phyloP scores from a whole-genome alignment of 768 basidiomycete genomes.

The Trametes meyenii region DNA sequence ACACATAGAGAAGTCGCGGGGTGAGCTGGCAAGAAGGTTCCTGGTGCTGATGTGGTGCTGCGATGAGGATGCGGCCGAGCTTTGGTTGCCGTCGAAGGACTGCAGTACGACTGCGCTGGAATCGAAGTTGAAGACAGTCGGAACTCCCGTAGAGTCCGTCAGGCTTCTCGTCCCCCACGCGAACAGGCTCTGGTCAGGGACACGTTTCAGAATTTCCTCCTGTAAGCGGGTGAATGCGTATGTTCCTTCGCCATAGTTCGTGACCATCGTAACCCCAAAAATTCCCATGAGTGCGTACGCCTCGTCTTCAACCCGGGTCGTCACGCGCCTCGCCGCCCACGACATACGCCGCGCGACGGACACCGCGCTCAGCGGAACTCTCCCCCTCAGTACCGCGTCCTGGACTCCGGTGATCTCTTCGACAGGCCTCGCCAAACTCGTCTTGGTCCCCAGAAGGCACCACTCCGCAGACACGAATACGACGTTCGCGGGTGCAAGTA shows the following conservation, averaged over 20 bases:
- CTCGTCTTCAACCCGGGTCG: slow-evolving; percentile 16
- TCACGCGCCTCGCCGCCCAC: slow-evolving; percentile 5
- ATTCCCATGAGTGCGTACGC: slow-evolving; percentile 22
- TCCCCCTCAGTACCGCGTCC: not conserved
- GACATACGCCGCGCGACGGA: not conserved
- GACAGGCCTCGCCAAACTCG: not conserved
- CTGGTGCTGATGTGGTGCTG: too few relatives aligned
- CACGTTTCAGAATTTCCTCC: slow-evolving; percentile 16
- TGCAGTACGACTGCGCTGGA: too few relatives aligned
- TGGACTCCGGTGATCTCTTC: not conserved
- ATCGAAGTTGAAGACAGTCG: too few relatives aligned
- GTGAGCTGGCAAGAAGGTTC: too few relatives aligned
- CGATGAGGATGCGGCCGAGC: too few relatives aligned
- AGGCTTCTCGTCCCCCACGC: slow-evolving; percentile 15
- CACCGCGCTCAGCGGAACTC: not conserved
- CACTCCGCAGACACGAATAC: not conserved
- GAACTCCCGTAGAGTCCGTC: too few relatives aligned
- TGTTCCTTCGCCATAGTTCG: slow-evolving; percentile 15
- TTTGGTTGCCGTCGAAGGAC: too few relatives aligned
- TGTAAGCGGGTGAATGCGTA: slow-evolving; percentile 20
- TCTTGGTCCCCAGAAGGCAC: not conserved
- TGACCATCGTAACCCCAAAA: slow-evolving; percentile 15
- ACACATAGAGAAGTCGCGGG: too few relatives aligned
- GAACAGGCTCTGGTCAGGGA: slow-evolving; percentile 17
- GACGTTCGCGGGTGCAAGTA: not conserved